Conservation (phyloP, 108 stramenopile species). For the Nannochloropsis gaditana region DNA sequence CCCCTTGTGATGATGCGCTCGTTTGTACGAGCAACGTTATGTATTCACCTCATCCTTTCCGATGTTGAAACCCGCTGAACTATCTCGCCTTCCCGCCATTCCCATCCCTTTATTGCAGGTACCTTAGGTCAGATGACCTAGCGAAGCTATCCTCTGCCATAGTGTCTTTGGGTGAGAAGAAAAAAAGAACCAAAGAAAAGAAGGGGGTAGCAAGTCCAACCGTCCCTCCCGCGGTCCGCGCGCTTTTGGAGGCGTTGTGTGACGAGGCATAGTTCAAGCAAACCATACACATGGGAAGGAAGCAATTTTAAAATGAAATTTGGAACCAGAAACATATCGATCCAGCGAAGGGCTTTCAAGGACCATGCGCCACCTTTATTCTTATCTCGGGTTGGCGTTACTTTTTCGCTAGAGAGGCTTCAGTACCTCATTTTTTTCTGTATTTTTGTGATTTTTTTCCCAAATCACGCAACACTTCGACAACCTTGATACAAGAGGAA, state of each 20-base stretch:
- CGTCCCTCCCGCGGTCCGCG: neutral
- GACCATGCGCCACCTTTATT: neutral
- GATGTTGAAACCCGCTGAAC: too few species aligned
- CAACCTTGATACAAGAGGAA: too few species aligned
- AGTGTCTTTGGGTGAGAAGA: neutral
- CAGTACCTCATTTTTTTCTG: neutral
- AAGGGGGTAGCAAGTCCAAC: neutral
- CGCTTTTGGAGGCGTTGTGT: neutral
- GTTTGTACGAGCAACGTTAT: neutral
- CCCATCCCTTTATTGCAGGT: neutral
- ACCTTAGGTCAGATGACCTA: neutral
- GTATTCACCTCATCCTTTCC: neutral
- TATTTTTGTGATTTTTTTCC: neutral
- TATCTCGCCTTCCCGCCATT: neutral
- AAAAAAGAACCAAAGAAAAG: neutral
- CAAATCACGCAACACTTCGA: neutral
- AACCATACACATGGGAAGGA: neutral
- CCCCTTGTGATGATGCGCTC: neutral
- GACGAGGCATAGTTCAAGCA: neutral
- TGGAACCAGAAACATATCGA: neutral
- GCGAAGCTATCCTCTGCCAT: neutral
- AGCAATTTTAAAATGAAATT: neutral
- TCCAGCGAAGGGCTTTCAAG: neutral
- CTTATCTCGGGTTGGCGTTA: neutral
- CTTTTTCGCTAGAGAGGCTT: neutral